These are phyloP conservation scores for Flagelloscypha sp. DNA, from an alignment of 768 basidiomycete species.

Conservation along the genomic window DNA sequence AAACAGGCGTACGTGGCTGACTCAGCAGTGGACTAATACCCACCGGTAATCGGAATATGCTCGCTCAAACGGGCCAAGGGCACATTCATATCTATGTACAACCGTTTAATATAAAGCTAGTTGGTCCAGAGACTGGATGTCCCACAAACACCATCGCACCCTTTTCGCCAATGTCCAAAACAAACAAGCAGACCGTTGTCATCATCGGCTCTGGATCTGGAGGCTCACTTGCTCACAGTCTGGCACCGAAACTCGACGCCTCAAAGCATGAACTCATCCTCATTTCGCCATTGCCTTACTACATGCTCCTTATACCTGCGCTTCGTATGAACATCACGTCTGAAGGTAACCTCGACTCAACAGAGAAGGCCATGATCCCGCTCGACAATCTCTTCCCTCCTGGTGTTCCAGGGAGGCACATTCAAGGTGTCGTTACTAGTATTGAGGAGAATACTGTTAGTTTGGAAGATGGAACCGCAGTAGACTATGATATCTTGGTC, in stretches of 20 bases:
- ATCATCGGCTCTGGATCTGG: conserved; percentile 20
- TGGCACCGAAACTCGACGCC: conserved; percentile 30
- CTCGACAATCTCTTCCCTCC: conserved; percentile 38
- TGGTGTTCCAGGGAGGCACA: conserved; percentile 32
- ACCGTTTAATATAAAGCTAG: no score
- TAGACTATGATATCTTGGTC: conserved; percentile 43
- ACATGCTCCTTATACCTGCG: conserved; percentile 28
- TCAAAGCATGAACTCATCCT: conserved; percentile 30
- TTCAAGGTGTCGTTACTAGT: conserved; percentile 24
- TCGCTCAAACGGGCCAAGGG: no score
- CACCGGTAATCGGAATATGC: no score
- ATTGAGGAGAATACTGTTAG: conserved; percentile 27
- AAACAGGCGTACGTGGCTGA: no score
- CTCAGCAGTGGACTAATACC: no score
- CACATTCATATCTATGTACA: no score
- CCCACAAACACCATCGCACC: no score
- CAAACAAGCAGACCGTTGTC: no score
- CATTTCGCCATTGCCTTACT: conserved; percentile 30
- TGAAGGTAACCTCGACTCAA: conserved; percentile 23
- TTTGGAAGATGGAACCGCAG: conserved; percentile 33
- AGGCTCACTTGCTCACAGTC: conserved; percentile 20
- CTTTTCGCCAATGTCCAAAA: no score
- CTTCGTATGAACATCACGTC: conserved; percentile 31
- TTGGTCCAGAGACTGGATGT: no score
- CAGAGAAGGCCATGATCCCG: conserved; percentile 32